These are phyloP conservation scores for Trametes hirsuta DNA, from an alignment of 1,284 basidiomycete genomes.

Conservation along the genomic window DNA sequence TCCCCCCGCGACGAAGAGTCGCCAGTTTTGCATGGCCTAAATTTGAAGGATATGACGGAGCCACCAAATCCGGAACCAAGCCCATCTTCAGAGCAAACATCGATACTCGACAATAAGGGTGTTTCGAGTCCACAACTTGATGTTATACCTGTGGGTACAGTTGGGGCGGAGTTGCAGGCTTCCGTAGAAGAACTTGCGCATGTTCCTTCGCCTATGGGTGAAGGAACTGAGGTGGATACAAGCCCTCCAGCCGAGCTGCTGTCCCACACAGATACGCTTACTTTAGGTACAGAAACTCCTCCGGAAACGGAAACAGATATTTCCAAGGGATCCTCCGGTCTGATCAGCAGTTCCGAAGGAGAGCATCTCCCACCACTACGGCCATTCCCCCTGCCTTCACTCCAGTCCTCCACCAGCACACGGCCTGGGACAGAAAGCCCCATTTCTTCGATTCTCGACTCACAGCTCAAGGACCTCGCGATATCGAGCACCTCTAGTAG, in stretches of 20 bases:
- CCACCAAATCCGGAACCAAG: neutral
- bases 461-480: slow-evolving; percentile 10
- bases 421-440: slow-evolving; percentile 18
- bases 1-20: neutral
- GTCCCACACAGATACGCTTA: no score
- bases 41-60: neutral
- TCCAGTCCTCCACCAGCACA: neutral
- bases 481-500: neutral
- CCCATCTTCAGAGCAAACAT: neutral
- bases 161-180: no score
- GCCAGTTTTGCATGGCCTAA: neutral
- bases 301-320: no score
- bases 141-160: neutral
- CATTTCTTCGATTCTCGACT: slow-evolving; percentile 11
- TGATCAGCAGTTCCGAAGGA: neutral
- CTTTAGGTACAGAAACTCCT: no score
- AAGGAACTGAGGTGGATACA: no score
- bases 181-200: no score
- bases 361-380: neutral
- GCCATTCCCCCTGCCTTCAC: neutral
- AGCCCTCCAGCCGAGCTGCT: no score
- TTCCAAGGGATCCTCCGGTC: neutral
- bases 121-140: neutral
- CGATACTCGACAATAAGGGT: neutral
- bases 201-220: no score